A percentile compares a stretch with the other conserved stretches of the same genome.
Conservation (phyloP, 306 rosid genomes). For the Vigna unguiculata region DNA sequence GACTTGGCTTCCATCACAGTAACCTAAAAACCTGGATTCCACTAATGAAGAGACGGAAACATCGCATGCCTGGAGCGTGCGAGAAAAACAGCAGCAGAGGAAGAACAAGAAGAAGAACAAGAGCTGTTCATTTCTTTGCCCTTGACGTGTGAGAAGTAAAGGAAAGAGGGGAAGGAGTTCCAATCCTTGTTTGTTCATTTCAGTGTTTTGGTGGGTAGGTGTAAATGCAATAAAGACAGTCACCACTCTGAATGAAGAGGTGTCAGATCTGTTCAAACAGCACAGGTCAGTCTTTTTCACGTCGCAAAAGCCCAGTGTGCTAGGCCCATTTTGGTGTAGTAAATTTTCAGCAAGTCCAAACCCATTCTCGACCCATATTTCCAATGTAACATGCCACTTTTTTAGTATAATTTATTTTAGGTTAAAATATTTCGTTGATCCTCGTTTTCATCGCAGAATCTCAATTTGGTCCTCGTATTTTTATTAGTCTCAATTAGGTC, state of each 20-base stretch:
- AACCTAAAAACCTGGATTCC: constrained; percentile 18
- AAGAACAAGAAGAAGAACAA: background rate
- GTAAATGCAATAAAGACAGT: constrained; percentile 6
- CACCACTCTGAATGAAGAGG: background rate
- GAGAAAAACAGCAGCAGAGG: background rate
- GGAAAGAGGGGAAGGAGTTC: background rate
- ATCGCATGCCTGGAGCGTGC: background rate
- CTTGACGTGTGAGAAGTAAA: background rate
- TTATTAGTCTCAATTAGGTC: too few relatives aligned
- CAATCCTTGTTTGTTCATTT: background rate
- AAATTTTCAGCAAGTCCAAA: background rate
- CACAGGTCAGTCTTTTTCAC: too few relatives aligned
- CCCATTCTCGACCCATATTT: too few relatives aligned
- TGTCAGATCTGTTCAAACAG: background rate
- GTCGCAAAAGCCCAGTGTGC: background rate
- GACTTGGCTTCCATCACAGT: constrained; percentile 28
- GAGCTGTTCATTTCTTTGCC: background rate
- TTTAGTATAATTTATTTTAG: too few relatives aligned
- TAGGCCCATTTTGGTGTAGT: constrained; percentile 5
- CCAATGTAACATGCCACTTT: too few relatives aligned
- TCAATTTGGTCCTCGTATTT: too few relatives aligned
- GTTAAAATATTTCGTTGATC: too few relatives aligned
- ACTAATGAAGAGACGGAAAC: background rate
- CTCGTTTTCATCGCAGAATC: too few relatives aligned
- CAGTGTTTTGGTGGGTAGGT: constrained; percentile 35